A percentile compares a stretch with the other conserved stretches of the same genome.
These are phyloP conservation scores for Sclerotiophoma versabilis DNA, from an alignment of 2,329 filamentous ascomycete genomes.

Conservation along the genomic window DNA sequence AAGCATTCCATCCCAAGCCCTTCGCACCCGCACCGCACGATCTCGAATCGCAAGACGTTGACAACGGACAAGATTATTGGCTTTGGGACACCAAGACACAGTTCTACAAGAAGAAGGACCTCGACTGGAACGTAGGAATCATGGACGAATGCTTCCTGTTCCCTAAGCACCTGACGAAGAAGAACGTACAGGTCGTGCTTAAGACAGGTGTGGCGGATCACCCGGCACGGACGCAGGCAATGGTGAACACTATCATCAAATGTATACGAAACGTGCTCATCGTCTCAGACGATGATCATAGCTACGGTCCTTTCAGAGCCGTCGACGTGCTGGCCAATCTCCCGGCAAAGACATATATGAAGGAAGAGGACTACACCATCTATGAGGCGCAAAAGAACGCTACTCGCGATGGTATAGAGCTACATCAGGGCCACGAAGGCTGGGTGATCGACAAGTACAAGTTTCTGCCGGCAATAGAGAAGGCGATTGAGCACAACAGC, in stretches of 20 bases:
- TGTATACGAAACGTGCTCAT: conserved; percentile 62
- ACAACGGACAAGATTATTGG: conserved; percentile 22
- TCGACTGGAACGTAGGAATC: conserved; percentile 10
- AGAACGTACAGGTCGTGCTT: conserved; percentile 53
- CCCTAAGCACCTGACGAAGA: conserved; percentile 40
- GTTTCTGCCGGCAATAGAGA: conserved; percentile 58
- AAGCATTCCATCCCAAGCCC: conserved; percentile 19
- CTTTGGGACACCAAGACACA: conserved; percentile 21
- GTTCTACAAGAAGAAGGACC: conserved; percentile 13
- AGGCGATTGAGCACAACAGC: conserved; percentile 42
- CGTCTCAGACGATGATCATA: conserved; percentile 61
- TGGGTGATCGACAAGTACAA: conserved; percentile 59
- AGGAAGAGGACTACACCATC: conserved; percentile 46
- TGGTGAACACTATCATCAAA: conserved; percentile 59
- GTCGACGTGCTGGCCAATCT: conserved; percentile 52
- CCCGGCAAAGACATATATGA: conserved; percentile 45
- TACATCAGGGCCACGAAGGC: conserved; percentile 38
- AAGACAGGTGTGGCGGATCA: conserved; percentile 63
- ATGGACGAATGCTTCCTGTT: conserved; percentile 35
- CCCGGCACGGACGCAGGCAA: conserved; percentile 58
- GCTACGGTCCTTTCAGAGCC: conserved; percentile 51
- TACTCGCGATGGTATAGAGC: conserved; percentile 22
- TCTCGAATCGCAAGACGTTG: conserved; percentile 4
- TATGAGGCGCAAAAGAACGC: conserved; percentile 34
- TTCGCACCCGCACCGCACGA: conserved; percentile 8